These are phyloP conservation scores for Epichloe glyceriae DNA, from an alignment of 2,329 filamentous ascomycete species.

Conservation along the genomic window DNA sequence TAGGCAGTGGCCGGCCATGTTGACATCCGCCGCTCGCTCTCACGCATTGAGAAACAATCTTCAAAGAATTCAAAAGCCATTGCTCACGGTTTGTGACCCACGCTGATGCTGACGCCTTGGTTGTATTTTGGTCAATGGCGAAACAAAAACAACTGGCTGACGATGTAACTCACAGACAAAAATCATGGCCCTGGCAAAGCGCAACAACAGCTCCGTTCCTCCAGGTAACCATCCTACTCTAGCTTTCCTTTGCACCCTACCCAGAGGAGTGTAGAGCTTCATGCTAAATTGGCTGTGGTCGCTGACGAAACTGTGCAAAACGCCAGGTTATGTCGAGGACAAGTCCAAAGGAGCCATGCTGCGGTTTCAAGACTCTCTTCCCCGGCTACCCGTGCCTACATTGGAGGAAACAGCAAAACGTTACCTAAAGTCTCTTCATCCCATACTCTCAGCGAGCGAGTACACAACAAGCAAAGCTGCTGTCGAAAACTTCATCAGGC, in stretches of 20 bases:
- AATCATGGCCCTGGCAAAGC: conserved; percentile 39
- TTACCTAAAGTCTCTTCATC: conserved; percentile 69
- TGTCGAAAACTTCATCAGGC: conserved; percentile 76
- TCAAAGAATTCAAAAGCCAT: conserved; percentile 17
- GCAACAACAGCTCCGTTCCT: conserved; percentile 46
- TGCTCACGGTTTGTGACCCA: not conserved
- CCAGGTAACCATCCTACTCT: conserved; percentile 22
- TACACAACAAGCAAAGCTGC: conserved; percentile 65
- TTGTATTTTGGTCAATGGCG: not conserved
- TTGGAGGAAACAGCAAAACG: conserved; percentile 71
- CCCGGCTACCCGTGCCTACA: conserved; percentile 63
- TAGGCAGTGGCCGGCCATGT: conserved; percentile 19
- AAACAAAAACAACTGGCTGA: not conserved
- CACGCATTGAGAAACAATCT: conserved; percentile 21
- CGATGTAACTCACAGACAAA: conserved; percentile 9
- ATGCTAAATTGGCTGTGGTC: too few relatives aligned
- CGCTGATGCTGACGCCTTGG: not conserved
- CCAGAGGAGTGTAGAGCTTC: not conserved
- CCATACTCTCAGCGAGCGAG: conserved; percentile 56
- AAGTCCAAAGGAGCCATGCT: conserved; percentile 68
- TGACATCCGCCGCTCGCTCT: conserved; percentile 20
- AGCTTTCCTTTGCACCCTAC: not conserved
- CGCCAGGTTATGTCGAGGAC: conserved; percentile 70
- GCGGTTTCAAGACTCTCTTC: conserved; percentile 76
- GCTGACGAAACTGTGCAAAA: not conserved